A percentile compares a stretch with the other conserved stretches of the same genome.
Conservation (phyloP, 768 basidiomycete species). For the Obba rivulosa region DNA sequence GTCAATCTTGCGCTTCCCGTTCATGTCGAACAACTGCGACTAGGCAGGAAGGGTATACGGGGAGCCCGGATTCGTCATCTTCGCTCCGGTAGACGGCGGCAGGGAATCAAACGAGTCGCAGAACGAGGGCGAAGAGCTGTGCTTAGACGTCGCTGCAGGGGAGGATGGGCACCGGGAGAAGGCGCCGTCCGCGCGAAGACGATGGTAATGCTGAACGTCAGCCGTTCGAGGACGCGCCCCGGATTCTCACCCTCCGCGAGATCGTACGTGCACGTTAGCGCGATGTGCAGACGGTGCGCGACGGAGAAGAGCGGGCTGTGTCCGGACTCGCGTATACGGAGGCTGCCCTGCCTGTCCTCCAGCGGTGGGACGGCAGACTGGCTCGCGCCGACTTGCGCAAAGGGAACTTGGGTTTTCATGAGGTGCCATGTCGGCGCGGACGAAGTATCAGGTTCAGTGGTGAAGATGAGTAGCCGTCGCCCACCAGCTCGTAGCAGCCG, state of each 20-base stretch:
- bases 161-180: constrained; percentile 3
- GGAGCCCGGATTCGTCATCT: constrained; percentile 64
- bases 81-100: constrained; percentile 22
- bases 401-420: constrained; percentile 48
- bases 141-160: constrained; percentile 20
- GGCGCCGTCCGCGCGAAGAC: constrained; percentile 13
- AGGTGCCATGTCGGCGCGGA: constrained; percentile 45
- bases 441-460: constrained; percentile 28
- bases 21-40: constrained; percentile 69
- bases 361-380: no score
- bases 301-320: constrained; percentile 54
- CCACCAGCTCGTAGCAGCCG: constrained; percentile 43
- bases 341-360: constrained; percentile 26
- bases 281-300: constrained; percentile 46
- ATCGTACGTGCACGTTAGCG: constrained; percentile 54
- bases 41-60: constrained; percentile 27
- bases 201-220: constrained; percentile 20
- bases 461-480: constrained; percentile 45
- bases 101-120: constrained; percentile 47
- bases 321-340: constrained; percentile 40
- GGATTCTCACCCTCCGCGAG: constrained; percentile 27
- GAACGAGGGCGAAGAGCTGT: constrained; percentile 18
- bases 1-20: constrained; percentile 72
- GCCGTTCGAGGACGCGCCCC: constrained; percentile 14
- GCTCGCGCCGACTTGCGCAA: constrained; percentile 26